Conservation (phyloP, 768 basidiomycete genomes). For the Mycena rebaudengoi region DNA sequence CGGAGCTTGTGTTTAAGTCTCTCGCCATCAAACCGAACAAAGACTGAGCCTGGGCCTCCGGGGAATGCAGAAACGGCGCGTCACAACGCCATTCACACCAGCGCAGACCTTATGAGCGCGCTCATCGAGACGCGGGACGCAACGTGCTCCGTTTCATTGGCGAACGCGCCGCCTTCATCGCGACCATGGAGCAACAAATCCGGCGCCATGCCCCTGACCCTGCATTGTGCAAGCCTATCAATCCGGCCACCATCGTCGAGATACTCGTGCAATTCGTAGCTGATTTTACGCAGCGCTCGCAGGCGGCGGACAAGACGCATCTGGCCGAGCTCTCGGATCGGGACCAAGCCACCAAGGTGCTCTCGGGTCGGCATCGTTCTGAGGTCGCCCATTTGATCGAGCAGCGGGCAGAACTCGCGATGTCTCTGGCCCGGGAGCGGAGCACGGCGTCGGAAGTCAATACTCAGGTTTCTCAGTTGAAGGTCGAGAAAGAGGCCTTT, state of each 20-base stretch:
- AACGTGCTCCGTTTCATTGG: slow-evolving; percentile 1
- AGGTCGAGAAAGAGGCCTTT: too few species aligned
- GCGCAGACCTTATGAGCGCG: neutral
- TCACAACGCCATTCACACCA: slow-evolving; percentile 12
- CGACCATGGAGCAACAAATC: neutral
- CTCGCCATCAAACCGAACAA: too few species aligned
- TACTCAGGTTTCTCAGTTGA: too few species aligned
- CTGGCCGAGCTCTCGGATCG: too few species aligned
- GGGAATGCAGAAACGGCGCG: slow-evolving; percentile 1
- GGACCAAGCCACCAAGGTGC: too few species aligned
- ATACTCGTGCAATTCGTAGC: slow-evolving; percentile 1
- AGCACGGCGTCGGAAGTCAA: too few species aligned
- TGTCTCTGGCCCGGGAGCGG: too few species aligned
- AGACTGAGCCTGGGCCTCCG: neutral
- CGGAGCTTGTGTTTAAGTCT: too few species aligned
- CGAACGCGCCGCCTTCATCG: neutral
- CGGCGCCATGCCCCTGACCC: neutral
- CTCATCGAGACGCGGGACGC: neutral
- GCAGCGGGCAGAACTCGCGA: too few species aligned
- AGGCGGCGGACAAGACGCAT: neutral
- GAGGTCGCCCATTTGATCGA: too few species aligned
- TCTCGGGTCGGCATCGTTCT: too few species aligned
- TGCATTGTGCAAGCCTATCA: neutral
- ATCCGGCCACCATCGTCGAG: slow-evolving; percentile 11
- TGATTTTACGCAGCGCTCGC: neutral